A percentile compares a stretch with the other conserved stretches of the same genome.
These are phyloP conservation scores for Phalaenopsis aphrodite DNA, from an alignment of 106 monocot species.

Conservation along the genomic window DNA sequence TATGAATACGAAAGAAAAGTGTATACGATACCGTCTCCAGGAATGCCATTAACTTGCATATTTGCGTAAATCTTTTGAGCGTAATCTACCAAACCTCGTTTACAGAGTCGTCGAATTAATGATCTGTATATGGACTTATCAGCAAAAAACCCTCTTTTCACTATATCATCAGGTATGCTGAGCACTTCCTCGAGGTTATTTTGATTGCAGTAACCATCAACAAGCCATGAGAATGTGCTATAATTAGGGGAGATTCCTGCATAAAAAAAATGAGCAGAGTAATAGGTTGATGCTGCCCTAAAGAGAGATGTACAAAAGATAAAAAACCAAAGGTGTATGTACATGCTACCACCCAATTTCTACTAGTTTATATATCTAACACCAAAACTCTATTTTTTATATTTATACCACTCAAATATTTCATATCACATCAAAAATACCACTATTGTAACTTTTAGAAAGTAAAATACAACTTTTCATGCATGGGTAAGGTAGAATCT, in stretches of 20 bases:
- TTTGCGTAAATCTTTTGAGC: constrained; percentile 40
- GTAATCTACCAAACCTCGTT: constrained; percentile 46
- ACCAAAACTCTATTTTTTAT: too few relatives aligned
- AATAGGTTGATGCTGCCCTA: background rate
- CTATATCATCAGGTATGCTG: constrained; percentile 57
- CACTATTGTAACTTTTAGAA: too few relatives aligned
- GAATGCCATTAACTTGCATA: constrained; percentile 55
- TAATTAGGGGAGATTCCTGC: constrained; percentile 77
- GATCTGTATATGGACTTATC: constrained; percentile 82
- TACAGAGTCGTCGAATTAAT: constrained; percentile 80
- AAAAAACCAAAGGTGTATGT: background rate
- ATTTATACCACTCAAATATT: too few relatives aligned
- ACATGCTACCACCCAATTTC: too few relatives aligned
- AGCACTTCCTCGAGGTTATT: constrained; percentile 64
- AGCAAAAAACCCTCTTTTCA: constrained; percentile 42
- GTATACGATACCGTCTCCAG: constrained; percentile 52
- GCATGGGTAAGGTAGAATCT: too few relatives aligned
- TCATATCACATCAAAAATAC: too few relatives aligned
- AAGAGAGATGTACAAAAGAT: background rate
- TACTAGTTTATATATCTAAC: too few relatives aligned
- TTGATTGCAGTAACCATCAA: constrained; percentile 78
- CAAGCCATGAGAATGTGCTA: constrained; percentile 81
- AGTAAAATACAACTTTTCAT: too few relatives aligned
- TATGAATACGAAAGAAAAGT: constrained; percentile 56
- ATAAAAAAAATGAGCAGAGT: constrained; percentile 2